These are phyloP conservation scores for Geosmithia morbida DNA, from an alignment of 2,329 filamentous ascomycete genomes.

Conservation along the genomic window DNA sequence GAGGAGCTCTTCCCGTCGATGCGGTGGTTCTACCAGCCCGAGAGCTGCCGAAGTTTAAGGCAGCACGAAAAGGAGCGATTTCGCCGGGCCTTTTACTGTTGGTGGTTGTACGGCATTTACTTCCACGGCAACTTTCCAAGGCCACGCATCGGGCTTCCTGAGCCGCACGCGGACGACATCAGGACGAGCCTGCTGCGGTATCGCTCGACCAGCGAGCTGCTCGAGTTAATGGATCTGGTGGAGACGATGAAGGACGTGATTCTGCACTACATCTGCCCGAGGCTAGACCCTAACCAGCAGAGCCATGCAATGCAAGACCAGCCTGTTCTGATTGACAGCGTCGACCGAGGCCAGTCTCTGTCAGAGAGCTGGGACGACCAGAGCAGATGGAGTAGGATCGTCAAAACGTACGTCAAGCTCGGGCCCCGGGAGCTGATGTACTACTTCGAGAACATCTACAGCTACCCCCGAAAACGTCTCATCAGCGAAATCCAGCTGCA, in stretches of 20 bases:
- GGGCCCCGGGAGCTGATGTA: constrained; percentile 32
- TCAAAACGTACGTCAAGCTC: constrained; percentile 33
- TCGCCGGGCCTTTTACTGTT: constrained; percentile 34
- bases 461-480: constrained; percentile 28
- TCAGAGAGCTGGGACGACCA: constrained; percentile 19
- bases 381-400: constrained; percentile 21
- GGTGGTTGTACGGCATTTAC: constrained; percentile 39
- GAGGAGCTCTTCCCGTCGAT: constrained; percentile 25
- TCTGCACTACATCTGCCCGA: constrained; percentile 29
- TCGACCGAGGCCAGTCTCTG: constrained; percentile 15
- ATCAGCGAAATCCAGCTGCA: constrained; percentile 23
- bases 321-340: constrained; percentile 9
- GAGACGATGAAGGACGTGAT: constrained; percentile 28
- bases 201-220: constrained; percentile 25
- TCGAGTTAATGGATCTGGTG: constrained; percentile 30
- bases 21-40: constrained; percentile 29
- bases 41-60: constrained; percentile 27
- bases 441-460: constrained; percentile 30
- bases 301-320: constrained; percentile 5
- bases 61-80: constrained; percentile 28
- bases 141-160: constrained; percentile 20
- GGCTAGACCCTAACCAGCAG: constrained; percentile 20
- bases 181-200: constrained; percentile 27
- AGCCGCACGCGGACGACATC: constrained; percentile 22
- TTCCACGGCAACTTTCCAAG: constrained; percentile 30